phyloP scores from a whole-genome alignment of 2,329 filamentous ascomycete species.

The Aspergillus fructus region DNA sequence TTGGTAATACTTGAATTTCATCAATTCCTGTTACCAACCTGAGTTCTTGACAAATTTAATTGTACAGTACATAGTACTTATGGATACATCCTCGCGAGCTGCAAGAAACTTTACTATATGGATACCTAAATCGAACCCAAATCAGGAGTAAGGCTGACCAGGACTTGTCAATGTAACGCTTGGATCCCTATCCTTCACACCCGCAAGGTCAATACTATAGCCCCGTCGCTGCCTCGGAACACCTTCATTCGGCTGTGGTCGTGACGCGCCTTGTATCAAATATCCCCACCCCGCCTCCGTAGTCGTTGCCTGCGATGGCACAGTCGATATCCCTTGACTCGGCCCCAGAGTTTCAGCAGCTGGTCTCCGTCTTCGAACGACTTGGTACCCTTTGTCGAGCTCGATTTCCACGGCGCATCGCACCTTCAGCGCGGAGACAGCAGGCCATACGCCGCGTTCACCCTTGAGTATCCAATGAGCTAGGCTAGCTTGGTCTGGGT shows the following conservation, averaged over 20 bases:
- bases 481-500: slow-evolving; percentile 71
- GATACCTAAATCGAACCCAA: not conserved
- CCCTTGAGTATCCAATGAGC: slow-evolving; percentile 84
- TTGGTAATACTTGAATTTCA: not conserved
- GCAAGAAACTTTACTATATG: not conserved
- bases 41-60: not conserved
- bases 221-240: slow-evolving; percentile 25
- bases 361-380: slow-evolving; percentile 57
- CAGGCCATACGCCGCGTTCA: slow-evolving; percentile 88
- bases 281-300: not conserved
- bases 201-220: slow-evolving; percentile 19
- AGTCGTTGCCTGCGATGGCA: not conserved
- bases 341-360: slow-evolving; percentile 24
- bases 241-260: slow-evolving; percentile 30
- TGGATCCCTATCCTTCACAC: slow-evolving; percentile 9
- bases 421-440: slow-evolving; percentile 76
- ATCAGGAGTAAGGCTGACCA: slow-evolving; percentile 8
- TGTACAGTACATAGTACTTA: not conserved
- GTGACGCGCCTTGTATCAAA: not conserved
- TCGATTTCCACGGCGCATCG: slow-evolving; percentile 84
- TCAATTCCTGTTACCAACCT: not conserved
- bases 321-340: not conserved
- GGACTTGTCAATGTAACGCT: slow-evolving; percentile 5
- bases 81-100: not conserved
- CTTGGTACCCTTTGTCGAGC: slow-evolving; percentile 80